Evolutionary conservation across 495 filamentous ascomycete species (phyloP).

Genomic region (Talaromyces stipitatus): DNA sequence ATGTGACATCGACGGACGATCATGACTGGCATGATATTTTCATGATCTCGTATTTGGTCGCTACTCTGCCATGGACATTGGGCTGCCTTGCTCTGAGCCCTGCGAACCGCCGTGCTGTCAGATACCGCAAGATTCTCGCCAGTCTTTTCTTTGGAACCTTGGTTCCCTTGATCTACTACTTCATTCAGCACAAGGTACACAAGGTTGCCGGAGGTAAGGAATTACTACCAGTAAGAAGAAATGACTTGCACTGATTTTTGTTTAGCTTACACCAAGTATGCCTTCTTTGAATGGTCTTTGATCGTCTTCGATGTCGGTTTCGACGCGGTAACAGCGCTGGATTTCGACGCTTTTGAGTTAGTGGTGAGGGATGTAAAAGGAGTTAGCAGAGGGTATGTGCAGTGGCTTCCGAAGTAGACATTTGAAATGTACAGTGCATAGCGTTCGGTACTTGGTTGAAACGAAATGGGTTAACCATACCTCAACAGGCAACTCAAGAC

Average conservation of each 20-base stretch:
- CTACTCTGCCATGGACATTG: conserved; percentile 90
- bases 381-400: conserved; percentile 97
- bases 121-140: conserved; percentile 82
- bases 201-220: conserved; percentile 83
- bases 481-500: conserved; percentile 48
- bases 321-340: conserved; percentile 91
- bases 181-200: conserved; percentile 98
- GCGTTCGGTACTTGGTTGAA: conserved; percentile 14
- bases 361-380: conserved; percentile 85
- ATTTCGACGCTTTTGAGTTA: conserved; percentile 87
- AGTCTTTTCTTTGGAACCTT: conserved; percentile 83
- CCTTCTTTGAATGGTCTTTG: conserved; percentile 96
- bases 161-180: conserved; percentile 89
- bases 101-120: conserved; percentile 72
- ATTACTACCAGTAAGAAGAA: not conserved
- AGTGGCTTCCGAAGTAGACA: conserved; percentile 87
- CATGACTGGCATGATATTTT: conserved; percentile 99
- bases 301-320: conserved; percentile 95
- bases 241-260: not conserved
- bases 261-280: conserved; percentile 92
- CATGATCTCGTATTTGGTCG: conserved; percentile 96
- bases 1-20: conserved; percentile 96
- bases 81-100: conserved; percentile 88
- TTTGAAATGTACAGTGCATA: conserved; percentile 42
- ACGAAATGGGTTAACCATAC: conserved; percentile 30